Base-by-base conservation (phyloP, 768 basidiomycete species). In the Podaxis pistillaris region DNA sequence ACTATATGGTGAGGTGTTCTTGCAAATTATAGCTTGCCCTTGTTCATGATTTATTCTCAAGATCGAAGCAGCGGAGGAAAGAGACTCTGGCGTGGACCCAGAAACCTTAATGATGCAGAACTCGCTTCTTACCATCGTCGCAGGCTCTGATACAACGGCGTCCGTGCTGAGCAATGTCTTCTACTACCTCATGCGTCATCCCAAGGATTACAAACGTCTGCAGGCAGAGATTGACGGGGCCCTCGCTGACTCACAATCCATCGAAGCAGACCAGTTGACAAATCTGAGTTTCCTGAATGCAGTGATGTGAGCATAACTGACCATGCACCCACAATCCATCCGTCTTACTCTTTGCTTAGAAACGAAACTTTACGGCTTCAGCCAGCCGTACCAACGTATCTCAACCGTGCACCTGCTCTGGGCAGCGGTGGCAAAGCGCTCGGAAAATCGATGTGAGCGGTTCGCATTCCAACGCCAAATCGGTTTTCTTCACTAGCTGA, bases 251-350 rank as follows among this genome's bases (percentile, higher is more conserved):
- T 40, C 33, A 22, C 26, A 59, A 15, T 64, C 65, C 11, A 56
- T 63, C n/a, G 71, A 72, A 60, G 52, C 56, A 19, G 66, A 68
- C 11, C 63, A 64, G 28, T 67, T 74, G 6, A 68, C 69, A 9
- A 61, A 65, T 3, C 41, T 74, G 47, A 68, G 66, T 40, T 71
- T 74, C 36, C 55, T 76, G 40, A 76, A 77, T 56, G 77, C 74
- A 4, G 71, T 75, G 28, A 71, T 78, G 77, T 78, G 60, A 33
- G 75, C 72, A 8, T 26, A 1, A 6, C 1, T 7, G 28, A 17
- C 30, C 1, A 5, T 19, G 7, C 7, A 7, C n/a, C 44, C 6
- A 2, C 9, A 4, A n/a, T 17, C 7, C 4, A 8, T 7, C 0
- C 6, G 44, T 8, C 19, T 46, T 4, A n/a, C 19, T 28, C 30